Conservation (phyloP, 257 asterid species). For the Petunia secreta region DNA sequence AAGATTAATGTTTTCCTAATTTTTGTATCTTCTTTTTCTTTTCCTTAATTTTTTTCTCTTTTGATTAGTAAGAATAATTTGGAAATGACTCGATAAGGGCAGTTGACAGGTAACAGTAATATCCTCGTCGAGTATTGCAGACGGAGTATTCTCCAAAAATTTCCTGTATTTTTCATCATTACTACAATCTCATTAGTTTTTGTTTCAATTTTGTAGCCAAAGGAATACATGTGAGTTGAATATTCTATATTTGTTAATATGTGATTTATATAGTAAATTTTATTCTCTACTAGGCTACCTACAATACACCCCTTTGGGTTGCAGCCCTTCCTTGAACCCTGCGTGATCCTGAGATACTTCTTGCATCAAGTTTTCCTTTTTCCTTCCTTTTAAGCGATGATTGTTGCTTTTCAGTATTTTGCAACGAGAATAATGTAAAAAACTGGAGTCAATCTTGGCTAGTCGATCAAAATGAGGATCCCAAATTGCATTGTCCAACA, state of each 20-base stretch:
- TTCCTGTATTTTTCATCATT: conserved; percentile 4
- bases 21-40: not conserved
- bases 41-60: not conserved
- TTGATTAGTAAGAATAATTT: not conserved
- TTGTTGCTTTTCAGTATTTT: no score
- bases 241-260: not conserved
- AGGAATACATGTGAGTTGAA: not conserved
- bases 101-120: not conserved
- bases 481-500: no score
- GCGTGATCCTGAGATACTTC: no score
- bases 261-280: not conserved
- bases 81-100: conserved; percentile 5
- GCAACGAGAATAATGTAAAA: no score
- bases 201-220: conserved; percentile 10
- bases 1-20: no score
- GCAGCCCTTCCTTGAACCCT: no score
- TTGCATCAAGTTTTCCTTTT: no score
- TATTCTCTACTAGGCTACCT: no score
- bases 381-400: no score
- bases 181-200: not conserved
- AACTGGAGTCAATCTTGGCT: no score
- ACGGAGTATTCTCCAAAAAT: not conserved
- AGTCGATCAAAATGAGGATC: no score
- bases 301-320: no score
- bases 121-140: not conserved